Evolutionary conservation across 257 asterid genomes (phyloP).

Genomic region (Echium plantagineum): DNA sequence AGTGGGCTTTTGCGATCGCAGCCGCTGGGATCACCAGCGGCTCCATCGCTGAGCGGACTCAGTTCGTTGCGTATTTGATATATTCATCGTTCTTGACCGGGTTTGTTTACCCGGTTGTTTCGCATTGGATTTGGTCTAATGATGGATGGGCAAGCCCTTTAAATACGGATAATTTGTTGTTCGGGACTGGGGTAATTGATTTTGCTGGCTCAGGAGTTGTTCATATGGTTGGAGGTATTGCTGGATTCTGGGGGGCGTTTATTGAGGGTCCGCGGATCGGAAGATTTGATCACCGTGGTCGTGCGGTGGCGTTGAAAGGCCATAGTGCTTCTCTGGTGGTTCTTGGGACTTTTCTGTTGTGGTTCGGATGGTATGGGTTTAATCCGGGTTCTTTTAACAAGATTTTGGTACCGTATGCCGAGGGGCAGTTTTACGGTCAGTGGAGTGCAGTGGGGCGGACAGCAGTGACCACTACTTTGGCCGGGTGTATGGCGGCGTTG

Average conservation of each 20-base stretch:
- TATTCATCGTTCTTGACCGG: constrained; percentile 77
- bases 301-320: constrained; percentile 50
- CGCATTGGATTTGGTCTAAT: constrained; percentile 86
- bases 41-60: constrained; percentile 80
- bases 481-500: constrained; percentile 87
- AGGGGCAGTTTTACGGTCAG: constrained; percentile 59
- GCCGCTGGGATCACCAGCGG: constrained; percentile 96
- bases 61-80: constrained; percentile 64
- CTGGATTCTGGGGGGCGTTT: constrained; percentile 65
- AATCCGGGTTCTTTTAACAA: constrained; percentile 77
- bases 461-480: constrained; percentile 82
- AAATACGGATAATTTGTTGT: constrained; percentile 26
- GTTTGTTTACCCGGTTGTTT: constrained; percentile 75
- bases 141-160: constrained; percentile 88
- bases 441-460: constrained; percentile 96
- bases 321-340: constrained; percentile 80
- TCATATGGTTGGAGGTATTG: constrained; percentile 89
- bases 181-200: constrained; percentile 79
- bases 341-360: constrained; percentile 55
- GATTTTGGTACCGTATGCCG: constrained; percentile 29
- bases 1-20: constrained; percentile 96
- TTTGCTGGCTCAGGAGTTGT: constrained; percentile 94
- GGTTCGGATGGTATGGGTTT: constrained; percentile 97
- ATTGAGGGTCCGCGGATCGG: constrained; percentile 90
- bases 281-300: constrained; percentile 63